Evolutionary conservation across 2,329 filamentous ascomycete genomes (phyloP), one percentile per base, ranked within the genome.

Genomic region (Chaetomium globosum): DNA sequence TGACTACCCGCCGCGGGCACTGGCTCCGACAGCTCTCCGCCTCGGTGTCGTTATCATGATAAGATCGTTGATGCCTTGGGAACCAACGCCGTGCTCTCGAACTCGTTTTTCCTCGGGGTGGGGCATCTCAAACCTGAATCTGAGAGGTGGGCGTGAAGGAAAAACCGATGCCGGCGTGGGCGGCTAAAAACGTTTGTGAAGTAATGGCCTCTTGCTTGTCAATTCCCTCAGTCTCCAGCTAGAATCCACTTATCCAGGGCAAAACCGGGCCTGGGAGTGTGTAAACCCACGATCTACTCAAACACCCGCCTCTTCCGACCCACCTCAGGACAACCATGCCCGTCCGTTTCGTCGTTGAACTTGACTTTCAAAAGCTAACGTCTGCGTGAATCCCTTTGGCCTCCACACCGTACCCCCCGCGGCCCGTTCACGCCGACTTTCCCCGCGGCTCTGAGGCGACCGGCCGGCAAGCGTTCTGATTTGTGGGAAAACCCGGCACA

Each of bases 401-500:
- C 6, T 53, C 26, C 8, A 19, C 13, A 7, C 16, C 26, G 26
- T 12, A 3, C 16, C 53, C 19, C 9, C 31, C 21, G n/a, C 13
- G 31, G n/a, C 53, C n/a, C 36, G 7, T 5, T 7, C 2, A 43
- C 9, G 36, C 30, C 39, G 16, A 43, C 3, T 10, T 28, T 28
- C 13, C 26, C 56, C 26, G 13, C 39, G 19, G 16, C 26, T 7
- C 56, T 13, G 56, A 28, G 49, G 16, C 5, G 39, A 19, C 21
- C 26, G 28, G 16, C 21, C n/a, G 48, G 51, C 28, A 59, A 49
- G 28, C 23, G 21, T 59, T 68, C 64, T 75, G 65, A 77, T 73
- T 78, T 72, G 76, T 76, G 77, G 77, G 74, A 76, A 72, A 76
- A 73, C 74, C 39, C 73, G 74, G 71, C 62, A 49, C 23, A 28